These are phyloP conservation scores for Pseudohalonectria lignicola DNA, from an alignment of 2,329 filamentous ascomycete genomes.

Conservation along the genomic window DNA sequence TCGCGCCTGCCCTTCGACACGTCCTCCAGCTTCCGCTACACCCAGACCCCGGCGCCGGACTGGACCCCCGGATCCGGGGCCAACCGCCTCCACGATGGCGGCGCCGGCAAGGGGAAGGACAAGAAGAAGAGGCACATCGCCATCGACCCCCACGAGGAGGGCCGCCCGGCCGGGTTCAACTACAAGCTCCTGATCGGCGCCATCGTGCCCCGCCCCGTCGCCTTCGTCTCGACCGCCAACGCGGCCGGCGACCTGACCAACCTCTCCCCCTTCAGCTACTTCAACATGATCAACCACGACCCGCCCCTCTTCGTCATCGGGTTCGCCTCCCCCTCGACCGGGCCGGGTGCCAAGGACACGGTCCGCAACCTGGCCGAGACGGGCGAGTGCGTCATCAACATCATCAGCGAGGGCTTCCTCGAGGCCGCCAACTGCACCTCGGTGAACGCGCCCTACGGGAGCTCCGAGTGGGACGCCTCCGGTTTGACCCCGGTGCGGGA, in stretches of 20 bases:
- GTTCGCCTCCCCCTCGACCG: conserved; percentile 26
- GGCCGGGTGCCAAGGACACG: conserved; percentile 58
- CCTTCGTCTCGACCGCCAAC: conserved; percentile 44
- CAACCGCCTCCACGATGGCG: conserved; percentile 33
- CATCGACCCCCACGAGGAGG: conserved; percentile 71
- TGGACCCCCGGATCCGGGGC: conserved; percentile 59
- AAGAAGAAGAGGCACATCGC: conserved; percentile 48
- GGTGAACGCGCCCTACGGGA: conserved; percentile 67
- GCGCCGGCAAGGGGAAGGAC: conserved; percentile 10
- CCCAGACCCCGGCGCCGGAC: conserved; percentile 49
- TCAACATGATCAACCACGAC: conserved; percentile 74
- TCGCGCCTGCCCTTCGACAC: conserved; percentile 50
- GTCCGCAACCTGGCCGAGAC: conserved; percentile 62
- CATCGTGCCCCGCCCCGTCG: conserved; percentile 74
- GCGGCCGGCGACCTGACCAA: conserved; percentile 48
- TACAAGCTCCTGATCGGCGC: conserved; percentile 87
- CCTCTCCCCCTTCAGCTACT: conserved; percentile 81
- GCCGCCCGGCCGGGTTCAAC: conserved; percentile 59
- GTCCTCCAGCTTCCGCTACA: conserved; percentile 37
- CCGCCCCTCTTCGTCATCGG: conserved; percentile 69
- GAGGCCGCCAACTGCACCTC: conserved; percentile 79
- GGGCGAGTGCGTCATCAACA: conserved; percentile 73
- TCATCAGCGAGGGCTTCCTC: conserved; percentile 73
- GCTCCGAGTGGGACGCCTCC: conserved; percentile 68
- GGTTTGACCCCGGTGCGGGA: conserved; percentile 58